Conservation (phyloP, 2,329 filamentous ascomycete genomes). For the Alternaria rosae region DNA sequence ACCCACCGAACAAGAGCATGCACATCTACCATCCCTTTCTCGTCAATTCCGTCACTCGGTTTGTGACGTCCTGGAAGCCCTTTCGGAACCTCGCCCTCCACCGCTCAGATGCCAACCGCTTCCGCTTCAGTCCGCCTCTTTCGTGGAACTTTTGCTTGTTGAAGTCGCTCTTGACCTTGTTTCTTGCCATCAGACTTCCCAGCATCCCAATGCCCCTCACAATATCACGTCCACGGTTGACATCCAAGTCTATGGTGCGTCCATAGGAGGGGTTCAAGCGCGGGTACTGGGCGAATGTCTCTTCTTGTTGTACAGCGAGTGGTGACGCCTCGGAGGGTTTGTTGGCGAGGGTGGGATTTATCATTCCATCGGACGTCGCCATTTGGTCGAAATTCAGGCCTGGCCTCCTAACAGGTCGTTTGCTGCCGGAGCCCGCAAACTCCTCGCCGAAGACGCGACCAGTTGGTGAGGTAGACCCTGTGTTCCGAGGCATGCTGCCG, state of each 20-base stretch:
- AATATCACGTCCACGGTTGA: conserved; percentile 52
- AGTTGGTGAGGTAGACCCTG: background rate
- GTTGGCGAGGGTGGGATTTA: conserved; percentile 25
- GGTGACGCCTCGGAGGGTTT: conserved; percentile 22
- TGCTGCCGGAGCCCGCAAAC: conserved; percentile 17
- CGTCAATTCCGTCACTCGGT: conserved; percentile 72
- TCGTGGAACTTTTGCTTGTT: conserved; percentile 74
- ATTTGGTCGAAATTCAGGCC: conserved; percentile 30
- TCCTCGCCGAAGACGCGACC: conserved; percentile 28
- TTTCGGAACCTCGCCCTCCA: conserved; percentile 74
- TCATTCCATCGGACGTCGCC: conserved; percentile 19
- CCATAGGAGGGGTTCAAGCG: conserved; percentile 52
- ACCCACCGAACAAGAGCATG: background rate
- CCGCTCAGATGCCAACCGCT: conserved; percentile 73
- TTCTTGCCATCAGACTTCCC: conserved; percentile 55
- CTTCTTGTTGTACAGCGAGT: conserved; percentile 26
- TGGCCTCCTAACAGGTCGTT: conserved; percentile 4
- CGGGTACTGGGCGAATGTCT: conserved; percentile 36
- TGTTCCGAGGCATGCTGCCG: conserved; percentile 6
- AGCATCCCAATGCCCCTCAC: conserved; percentile 57
- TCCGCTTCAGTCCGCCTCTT: conserved; percentile 76
- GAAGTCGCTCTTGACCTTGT: conserved; percentile 66
- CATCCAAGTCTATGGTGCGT: conserved; percentile 49
- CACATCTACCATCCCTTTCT: conserved; percentile 77
- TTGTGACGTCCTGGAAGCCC: conserved; percentile 71